Conservation (phyloP, 2,329 filamentous ascomycete species). For the Arthrinium phaeospermum region DNA sequence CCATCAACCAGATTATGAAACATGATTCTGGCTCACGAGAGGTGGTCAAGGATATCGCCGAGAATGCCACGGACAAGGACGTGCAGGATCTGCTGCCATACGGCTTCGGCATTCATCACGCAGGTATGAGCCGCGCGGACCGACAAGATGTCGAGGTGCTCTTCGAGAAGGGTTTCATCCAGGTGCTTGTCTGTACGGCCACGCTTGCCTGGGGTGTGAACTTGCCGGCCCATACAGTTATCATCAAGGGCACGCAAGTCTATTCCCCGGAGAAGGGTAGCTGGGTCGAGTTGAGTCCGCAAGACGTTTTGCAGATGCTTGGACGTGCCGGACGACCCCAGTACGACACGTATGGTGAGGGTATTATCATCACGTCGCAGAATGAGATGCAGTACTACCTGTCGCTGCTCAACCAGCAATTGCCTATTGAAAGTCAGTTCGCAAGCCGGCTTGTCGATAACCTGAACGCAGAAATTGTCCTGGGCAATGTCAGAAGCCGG, state of each 20-base stretch:
- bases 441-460: constrained; percentile 94
- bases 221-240: constrained; percentile 93
- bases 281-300: constrained; percentile 96
- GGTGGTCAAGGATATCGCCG: constrained; percentile 83
- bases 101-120: constrained; percentile 97
- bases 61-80: constrained; percentile 81
- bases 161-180: constrained; percentile 88
- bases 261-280: constrained; percentile 98
- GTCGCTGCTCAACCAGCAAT: constrained; percentile 92
- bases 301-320: constrained; percentile 98
- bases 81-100: constrained; percentile 95
- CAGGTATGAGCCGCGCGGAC: constrained; percentile 95
- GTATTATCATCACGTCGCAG: constrained; percentile 97
- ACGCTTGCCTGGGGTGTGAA: constrained; percentile 99
- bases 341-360: constrained; percentile 96
- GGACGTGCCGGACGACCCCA: constrained; percentile 95
- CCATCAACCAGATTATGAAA: constrained; percentile 92
- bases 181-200: constrained; percentile 95
- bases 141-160: constrained; percentile 94
- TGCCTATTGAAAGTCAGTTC: constrained; percentile 97
- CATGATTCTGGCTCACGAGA: constrained; percentile 92
- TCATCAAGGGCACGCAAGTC: constrained; percentile 98
- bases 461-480: constrained; percentile 92
- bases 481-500: constrained; percentile 88
- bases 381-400: constrained; percentile 96